Evolutionary conservation across 306 rosid genomes (phyloP).

Genomic region (Mimosa pudica): DNA sequence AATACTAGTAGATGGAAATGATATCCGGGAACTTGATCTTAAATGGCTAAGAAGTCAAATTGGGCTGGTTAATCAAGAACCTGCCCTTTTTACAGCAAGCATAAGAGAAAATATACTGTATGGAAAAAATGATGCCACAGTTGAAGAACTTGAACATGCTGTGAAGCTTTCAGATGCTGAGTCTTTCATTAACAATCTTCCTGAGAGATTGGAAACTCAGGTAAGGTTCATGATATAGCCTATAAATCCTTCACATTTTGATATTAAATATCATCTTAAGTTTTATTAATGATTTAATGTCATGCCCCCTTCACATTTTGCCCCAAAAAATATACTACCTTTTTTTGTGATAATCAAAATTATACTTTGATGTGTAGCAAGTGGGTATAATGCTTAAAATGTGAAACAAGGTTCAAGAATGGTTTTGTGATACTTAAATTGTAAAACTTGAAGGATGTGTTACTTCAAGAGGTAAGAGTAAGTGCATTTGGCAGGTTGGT

Average conservation of each 20-base stretch:
- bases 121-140: constrained; percentile 88
- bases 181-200: constrained; percentile 84
- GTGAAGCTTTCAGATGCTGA: constrained; percentile 90
- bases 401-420: not conserved
- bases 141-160: constrained; percentile 78
- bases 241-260: not conserved
- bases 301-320: too few relatives aligned
- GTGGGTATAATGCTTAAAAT: not conserved
- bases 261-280: constrained; percentile 3
- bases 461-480: constrained; percentile 19
- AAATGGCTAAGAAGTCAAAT: constrained; percentile 89
- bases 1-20: constrained; percentile 61
- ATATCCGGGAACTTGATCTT: constrained; percentile 70
- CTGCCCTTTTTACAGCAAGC: constrained; percentile 93
- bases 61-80: constrained; percentile 94
- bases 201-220: constrained; percentile 92
- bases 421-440: not conserved
- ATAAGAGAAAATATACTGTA: constrained; percentile 86
- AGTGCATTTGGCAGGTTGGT: constrained; percentile 69
- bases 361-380: not conserved
- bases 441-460: constrained; percentile 8
- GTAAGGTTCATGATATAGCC: constrained; percentile 36
- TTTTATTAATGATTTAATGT: not conserved
- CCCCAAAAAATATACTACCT: not conserved
- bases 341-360: not conserved